Base-by-base conservation (phyloP, 371 early-diverging fungal genomes). In the Mucor plumbeus region DNA sequence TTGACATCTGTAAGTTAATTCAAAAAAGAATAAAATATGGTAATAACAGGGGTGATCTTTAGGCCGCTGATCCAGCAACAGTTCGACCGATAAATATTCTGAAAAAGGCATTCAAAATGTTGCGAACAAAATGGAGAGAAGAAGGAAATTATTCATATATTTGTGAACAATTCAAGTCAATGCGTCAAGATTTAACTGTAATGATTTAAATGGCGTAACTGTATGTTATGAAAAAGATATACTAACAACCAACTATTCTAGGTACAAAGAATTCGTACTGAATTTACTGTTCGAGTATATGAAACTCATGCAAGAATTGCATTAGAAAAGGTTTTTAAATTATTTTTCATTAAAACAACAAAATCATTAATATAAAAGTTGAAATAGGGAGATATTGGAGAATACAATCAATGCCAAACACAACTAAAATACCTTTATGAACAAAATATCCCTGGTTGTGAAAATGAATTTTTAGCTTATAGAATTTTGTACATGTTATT, bases 351-450 rank as follows among this genome's bases (percentile, higher is more conserved):
- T 26, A 3, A 26, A 26, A 26, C 26, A 26, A 26, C 26, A 26
- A 26, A 26, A 26, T 3, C 26, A 26, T 3, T 26, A 26, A 26
- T 26, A 26, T 26, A 26, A 26, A 26, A 26, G 1, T 3, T 38
- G 38, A 17, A 39, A 1, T 60, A 94, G 92, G 88, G 92, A 40
- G 99, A 98, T 76, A 79, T 97, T 21, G 97, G 97, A 53, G 98
- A 98, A 81, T 98, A 91, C 74, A 97, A 98, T 71, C 97, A 97
- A 74, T 98, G 99, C 73, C 96, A 96, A 78, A 94, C 95, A 3
- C 97, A 97, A 75, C 77, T 98, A 40, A 94, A 92, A 67, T 87
- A 91, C 44, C 81, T 98, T n/a, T 97, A 97, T 69, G 76, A 83
- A 40, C 74, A 86, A 55, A 86, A 87, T 33, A 77, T 93, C 17